These are phyloP conservation scores for Pythium monospermum DNA, from an alignment of 352 stramenopile genomes.

Conservation along the genomic window DNA sequence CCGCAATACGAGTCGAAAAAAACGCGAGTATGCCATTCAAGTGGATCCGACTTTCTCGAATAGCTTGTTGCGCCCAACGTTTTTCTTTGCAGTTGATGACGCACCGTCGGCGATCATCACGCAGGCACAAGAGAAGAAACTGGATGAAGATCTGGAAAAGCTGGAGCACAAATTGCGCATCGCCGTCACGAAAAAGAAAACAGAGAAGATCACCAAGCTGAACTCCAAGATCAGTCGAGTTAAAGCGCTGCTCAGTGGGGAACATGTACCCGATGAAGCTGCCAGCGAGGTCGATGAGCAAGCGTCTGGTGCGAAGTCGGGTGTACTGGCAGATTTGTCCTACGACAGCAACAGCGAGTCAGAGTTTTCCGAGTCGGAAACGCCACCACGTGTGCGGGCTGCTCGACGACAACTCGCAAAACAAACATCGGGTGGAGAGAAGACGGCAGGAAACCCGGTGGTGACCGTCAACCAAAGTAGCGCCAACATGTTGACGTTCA, in stretches of 20 bases:
- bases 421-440: not conserved
- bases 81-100: constrained; percentile 82
- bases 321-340: constrained; percentile 29
- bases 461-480: constrained; percentile 25
- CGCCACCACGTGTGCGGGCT: constrained; percentile 21
- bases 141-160: constrained; percentile 88
- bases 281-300: constrained; percentile 38
- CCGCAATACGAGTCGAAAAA: constrained; percentile 85
- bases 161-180: constrained; percentile 88
- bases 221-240: constrained; percentile 80
- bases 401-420: constrained; percentile 21
- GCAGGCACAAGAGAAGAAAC: constrained; percentile 86
- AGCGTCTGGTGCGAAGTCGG: constrained; percentile 19
- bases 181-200: constrained; percentile 86
- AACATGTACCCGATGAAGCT: constrained; percentile 53
- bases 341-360: constrained; percentile 88
- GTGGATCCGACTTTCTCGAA: constrained; percentile 68
- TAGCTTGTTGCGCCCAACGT: constrained; percentile 59
- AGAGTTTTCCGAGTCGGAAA: constrained; percentile 75
- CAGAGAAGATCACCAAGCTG: constrained; percentile 83
- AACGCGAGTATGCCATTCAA: constrained; percentile 85
- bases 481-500: constrained; percentile 72
- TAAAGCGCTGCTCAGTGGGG: constrained; percentile 70
- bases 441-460: not conserved
- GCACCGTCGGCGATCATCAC: constrained; percentile 79